These are phyloP conservation scores for Mrakia blollopis DNA, from an alignment of 768 basidiomycete genomes.

Conservation along the genomic window DNA sequence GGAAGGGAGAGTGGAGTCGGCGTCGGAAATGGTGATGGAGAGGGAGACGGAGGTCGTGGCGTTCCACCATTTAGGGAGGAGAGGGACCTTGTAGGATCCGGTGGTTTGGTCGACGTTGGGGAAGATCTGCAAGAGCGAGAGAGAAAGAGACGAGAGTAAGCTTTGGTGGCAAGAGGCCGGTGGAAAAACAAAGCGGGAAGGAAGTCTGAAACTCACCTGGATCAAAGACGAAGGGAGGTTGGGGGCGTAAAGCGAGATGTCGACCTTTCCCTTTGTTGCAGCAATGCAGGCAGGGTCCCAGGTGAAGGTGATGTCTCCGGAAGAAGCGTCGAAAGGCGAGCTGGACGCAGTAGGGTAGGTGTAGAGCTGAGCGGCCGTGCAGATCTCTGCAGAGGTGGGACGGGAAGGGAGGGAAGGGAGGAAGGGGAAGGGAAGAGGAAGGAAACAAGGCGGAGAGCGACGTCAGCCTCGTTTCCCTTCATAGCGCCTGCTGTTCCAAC, in stretches of 20 bases:
- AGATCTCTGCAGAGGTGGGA: neutral
- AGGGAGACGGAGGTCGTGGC: neutral
- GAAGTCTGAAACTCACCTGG: neutral
- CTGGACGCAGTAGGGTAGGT: conserved; percentile 9
- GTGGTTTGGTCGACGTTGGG: neutral
- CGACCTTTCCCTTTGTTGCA: conserved; percentile 2
- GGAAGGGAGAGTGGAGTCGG: neutral
- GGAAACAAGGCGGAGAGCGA: neutral
- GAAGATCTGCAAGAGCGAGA: neutral
- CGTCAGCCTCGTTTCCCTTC: neutral
- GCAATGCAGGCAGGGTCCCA: conserved; percentile 19
- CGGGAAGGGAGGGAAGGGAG: neutral
- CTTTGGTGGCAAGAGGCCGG: neutral
- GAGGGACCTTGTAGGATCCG: conserved; percentile 13
- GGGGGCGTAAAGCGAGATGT: conserved; percentile 20
- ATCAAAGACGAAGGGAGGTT: neutral
- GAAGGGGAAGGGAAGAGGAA: neutral
- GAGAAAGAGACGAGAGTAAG: no score
- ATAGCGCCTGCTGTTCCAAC: neutral
- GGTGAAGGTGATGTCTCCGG: conserved; percentile 2
- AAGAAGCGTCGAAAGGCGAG: neutral
- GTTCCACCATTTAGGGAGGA: conserved; percentile 25
- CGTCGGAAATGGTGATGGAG: conserved; percentile 2
- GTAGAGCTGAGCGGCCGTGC: conserved; percentile 22
- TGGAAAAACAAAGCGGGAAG: neutral